Conservation (phyloP, 2,329 filamentous ascomycete genomes). For the Macrophomina tecta region DNA sequence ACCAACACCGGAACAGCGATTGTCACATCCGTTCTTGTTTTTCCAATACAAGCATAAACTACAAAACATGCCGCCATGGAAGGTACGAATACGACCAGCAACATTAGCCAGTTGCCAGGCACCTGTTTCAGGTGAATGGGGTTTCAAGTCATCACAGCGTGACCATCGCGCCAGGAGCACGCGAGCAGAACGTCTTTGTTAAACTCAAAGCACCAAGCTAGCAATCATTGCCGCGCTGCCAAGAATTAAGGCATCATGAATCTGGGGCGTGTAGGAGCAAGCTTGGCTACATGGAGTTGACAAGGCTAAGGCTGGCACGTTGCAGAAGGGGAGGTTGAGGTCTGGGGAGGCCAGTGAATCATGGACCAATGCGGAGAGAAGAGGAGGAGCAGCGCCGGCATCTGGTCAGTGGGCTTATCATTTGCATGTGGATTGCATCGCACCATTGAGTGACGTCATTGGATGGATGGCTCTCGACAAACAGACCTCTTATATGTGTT, state of each 20-base stretch:
- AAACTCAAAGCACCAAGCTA: neutral
- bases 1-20: neutral
- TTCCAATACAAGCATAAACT: neutral
- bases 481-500: neutral
- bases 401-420: neutral
- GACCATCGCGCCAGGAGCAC: neutral
- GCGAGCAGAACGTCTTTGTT: neutral
- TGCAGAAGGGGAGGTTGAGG: neutral
- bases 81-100: neutral
- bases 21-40: neutral
- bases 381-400: neutral
- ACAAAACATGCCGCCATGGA: neutral
- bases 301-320: neutral
- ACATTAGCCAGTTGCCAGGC: neutral
- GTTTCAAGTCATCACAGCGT: neutral
- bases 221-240: neutral
- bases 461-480: neutral
- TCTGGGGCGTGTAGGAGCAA: neutral
- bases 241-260: neutral
- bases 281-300: neutral
- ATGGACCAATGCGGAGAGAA: neutral
- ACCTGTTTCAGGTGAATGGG: neutral
- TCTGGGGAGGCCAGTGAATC: neutral
- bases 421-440: neutral
- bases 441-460: neutral